phyloP scores from a whole-genome alignment of 345 rosid genomes.

The Lepidium sativum region DNA sequence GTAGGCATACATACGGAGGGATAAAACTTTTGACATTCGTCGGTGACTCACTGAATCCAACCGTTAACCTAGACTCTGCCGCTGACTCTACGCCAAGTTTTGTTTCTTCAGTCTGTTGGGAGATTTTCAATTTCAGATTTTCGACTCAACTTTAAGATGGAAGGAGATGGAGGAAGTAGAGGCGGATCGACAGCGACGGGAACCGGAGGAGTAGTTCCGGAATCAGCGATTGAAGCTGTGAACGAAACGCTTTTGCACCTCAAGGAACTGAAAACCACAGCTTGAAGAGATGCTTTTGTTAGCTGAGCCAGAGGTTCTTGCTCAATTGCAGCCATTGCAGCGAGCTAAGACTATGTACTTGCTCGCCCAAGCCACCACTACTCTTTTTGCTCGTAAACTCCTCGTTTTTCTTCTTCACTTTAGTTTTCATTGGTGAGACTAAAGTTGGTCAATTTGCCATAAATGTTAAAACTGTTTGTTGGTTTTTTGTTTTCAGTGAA shows the following conservation, averaged over 20 bases:
- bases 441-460: not conserved
- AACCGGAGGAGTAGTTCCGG: conserved; percentile 53
- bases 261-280: conserved; percentile 41
- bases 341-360: conserved; percentile 58
- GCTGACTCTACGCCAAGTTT: not conserved
- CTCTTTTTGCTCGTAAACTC: conserved; percentile 46
- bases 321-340: conserved; percentile 54
- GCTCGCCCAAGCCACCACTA: conserved; percentile 67
- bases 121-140: not conserved
- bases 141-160: no score
- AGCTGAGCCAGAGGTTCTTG: conserved; percentile 52
- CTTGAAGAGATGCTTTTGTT: conserved; percentile 49
- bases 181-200: no score
- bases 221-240: conserved; percentile 59
- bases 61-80: conserved; percentile 12
- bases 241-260: conserved; percentile 36
- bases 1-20: not conserved
- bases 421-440: not conserved
- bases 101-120: not conserved
- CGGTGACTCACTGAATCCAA: conserved; percentile 1
- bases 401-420: not conserved
- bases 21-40: not conserved
- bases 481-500: conserved; percentile 46
- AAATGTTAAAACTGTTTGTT: not conserved
- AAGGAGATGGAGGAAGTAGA: conserved; percentile 27